Base-by-base conservation (phyloP, 2,329 filamentous ascomycete species). In the Lasiodiplodia sp. region DNA sequence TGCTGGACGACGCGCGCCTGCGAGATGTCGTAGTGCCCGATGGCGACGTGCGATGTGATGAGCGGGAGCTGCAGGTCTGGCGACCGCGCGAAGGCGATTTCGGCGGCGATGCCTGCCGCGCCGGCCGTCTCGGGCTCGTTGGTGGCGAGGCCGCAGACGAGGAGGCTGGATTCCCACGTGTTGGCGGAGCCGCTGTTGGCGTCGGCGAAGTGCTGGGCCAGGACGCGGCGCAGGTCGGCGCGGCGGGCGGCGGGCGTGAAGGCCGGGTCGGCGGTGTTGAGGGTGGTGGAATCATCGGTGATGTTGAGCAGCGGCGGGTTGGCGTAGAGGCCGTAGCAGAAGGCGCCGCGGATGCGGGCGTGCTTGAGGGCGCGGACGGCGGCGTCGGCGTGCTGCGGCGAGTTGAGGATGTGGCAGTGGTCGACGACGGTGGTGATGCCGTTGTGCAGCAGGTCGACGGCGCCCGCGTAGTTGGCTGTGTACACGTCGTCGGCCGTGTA, bases 241-340 rank as follows among this genome's bases (percentile, higher is more conserved):
- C 56, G 56, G 56, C 56, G 56, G n/a, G 56, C 56, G 56, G 56
- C n/a, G 10, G 34, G 56, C 3, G 56, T 58, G 56, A 44, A 58
- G 56, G n/a, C 14, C 3, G 21, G 10, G 56, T 40, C 34, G 21
- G 56, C 37, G 21, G 56, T 28, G 37, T 14, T 23, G 21, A 58
- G 31, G 31, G 31, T 31, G 8, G 7, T 23, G 53, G 51, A 10
- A 23, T 23, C 23, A 8, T 11, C 28, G 51, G 3, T 53, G 16
- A 4, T 21, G 3, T 16, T 56, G 10, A 58, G 34, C 1, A 58
- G 34, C 1, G 37, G 56, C 11, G 55, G 56, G 37, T 58, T 44
- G 56, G 56, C 37, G 37, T 58, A 58, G 37, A 58, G 56, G 56
- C 56, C 56, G 28, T 58, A 58, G 37, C 56, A 58, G 37, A 58